Conservation (phyloP, 176 grass and related monocot genomes). For the Aegilops longissima region DNA sequence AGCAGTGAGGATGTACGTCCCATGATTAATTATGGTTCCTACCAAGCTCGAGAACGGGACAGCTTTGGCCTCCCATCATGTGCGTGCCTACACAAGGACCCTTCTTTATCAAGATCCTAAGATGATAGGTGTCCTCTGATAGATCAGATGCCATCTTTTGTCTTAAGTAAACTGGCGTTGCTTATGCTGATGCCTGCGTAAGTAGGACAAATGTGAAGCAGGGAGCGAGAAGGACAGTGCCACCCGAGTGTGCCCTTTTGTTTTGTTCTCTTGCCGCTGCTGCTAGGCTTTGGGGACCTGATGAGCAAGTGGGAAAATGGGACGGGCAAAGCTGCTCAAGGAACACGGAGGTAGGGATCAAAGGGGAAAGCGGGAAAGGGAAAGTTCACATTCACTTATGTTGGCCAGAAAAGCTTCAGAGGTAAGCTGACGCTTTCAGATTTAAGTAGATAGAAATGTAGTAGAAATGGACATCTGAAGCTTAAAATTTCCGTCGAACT, state of each 20-base stretch:
- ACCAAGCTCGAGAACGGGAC: conserved; percentile 28
- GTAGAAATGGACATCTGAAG: no score
- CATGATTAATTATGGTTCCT: conserved; percentile 41
- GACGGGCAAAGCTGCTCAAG: neutral
- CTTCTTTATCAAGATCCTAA: conserved; percentile 9
- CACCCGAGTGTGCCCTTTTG: neutral
- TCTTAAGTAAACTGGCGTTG: neutral
- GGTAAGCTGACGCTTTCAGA: neutral
- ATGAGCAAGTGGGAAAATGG: neutral
- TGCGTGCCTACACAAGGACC: neutral
- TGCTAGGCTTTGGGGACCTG: conserved; percentile 13
- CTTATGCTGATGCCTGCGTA: neutral
- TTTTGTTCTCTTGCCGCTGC: conserved; percentile 37
- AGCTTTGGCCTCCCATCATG: conserved; percentile 41
- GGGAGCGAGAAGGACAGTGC: conserved; percentile 15
- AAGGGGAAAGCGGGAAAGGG: conserved; percentile 27
- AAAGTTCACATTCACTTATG: neutral
- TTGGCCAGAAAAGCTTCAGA: neutral
- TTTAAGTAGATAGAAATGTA: neutral
- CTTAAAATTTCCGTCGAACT: neutral
- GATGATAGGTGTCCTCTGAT: neutral
- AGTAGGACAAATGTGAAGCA: conserved; percentile 50
- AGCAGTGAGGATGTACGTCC: neutral
- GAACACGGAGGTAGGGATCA: conserved; percentile 3
- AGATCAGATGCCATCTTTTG: conserved; percentile 40